phyloP scores from a whole-genome alignment of 2,329 filamentous ascomycete genomes.

The Exophiala lecanii-corni region DNA sequence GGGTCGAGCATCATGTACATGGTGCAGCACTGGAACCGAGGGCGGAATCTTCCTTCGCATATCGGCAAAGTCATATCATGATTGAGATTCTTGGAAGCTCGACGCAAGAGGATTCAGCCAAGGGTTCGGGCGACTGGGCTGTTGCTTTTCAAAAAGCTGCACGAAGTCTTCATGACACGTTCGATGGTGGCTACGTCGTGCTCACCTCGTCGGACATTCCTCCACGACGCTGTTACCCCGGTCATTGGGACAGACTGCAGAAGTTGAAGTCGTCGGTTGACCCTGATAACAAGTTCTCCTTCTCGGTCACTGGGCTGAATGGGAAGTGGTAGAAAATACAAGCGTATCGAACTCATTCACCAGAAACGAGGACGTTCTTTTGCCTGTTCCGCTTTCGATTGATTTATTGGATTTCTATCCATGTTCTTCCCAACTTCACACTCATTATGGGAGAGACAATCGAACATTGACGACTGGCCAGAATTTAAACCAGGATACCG shows the following conservation, averaged over 20 bases:
- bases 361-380: no score
- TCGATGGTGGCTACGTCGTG: constrained; percentile 1
- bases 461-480: no score
- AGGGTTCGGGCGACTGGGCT: constrained; percentile 1
- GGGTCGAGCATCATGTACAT: no score
- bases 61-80: constrained; percentile 1
- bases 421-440: no score
- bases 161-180: background rate
- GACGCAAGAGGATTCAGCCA: background rate
- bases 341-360: no score
- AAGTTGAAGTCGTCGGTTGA: background rate
- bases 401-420: no score
- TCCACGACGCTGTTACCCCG: background rate
- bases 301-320: no score
- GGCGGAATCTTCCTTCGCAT: background rate
- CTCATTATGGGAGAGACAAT: no score
- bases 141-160: background rate
- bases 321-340: no score
- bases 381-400: no score
- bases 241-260: constrained; percentile 3
- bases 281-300: no score
- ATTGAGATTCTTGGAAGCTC: background rate
- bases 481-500: no score
- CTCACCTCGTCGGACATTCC: background rate
- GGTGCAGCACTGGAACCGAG: constrained; percentile 1